A percentile compares a stretch with the other conserved stretches of the same genome.
Conservation (phyloP, 2,329 filamentous ascomycete genomes). For the Neofusicoccum ribis region DNA sequence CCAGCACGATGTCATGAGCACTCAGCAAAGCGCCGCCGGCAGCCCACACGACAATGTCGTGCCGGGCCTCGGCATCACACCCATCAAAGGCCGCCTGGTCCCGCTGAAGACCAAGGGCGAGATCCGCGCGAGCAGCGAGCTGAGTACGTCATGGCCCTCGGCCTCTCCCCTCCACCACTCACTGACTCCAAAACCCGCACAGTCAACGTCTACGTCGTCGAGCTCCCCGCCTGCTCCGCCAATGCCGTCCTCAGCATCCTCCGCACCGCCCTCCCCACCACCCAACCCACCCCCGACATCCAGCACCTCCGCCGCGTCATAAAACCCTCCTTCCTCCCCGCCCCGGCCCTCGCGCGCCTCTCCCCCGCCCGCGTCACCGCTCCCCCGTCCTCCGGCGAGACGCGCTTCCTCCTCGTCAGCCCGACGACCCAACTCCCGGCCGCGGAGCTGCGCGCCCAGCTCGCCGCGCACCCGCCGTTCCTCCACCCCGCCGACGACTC, state of each 20-base stretch:
- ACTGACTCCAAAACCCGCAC: slow-evolving; percentile 34
- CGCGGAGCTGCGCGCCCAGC: slow-evolving; percentile 51
- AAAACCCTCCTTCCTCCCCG: slow-evolving; percentile 67
- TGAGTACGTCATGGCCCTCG: slow-evolving; percentile 25
- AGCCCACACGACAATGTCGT: background rate
- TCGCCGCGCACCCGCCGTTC: slow-evolving; percentile 34
- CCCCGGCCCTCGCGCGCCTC: slow-evolving; percentile 41
- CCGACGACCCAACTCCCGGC: slow-evolving; percentile 53
- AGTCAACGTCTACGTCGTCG: slow-evolving; percentile 68
- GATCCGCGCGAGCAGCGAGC: slow-evolving; percentile 50
- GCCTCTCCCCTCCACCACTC: background rate
- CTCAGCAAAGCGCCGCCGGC: slow-evolving; percentile 5
- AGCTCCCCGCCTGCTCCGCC: slow-evolving; percentile 70
- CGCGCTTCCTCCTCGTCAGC: slow-evolving; percentile 54
- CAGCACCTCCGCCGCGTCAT: slow-evolving; percentile 72
- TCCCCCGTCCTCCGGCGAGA: slow-evolving; percentile 26
- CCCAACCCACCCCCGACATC: slow-evolving; percentile 44
- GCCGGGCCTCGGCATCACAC: slow-evolving; percentile 15
- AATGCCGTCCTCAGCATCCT: slow-evolving; percentile 65
- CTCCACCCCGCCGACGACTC: background rate
- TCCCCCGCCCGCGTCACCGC: slow-evolving; percentile 35
- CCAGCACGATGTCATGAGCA: slow-evolving; percentile 20
- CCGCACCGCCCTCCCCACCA: slow-evolving; percentile 45
- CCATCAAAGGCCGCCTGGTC: slow-evolving; percentile 28
- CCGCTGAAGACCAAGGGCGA: slow-evolving; percentile 53